Percentiles rank a stretch among this genome's conserved stretches.
Evolutionary conservation across 1,284 basidiomycete genomes (phyloP).

Genomic region (Ganoderma lucidum): DNA sequence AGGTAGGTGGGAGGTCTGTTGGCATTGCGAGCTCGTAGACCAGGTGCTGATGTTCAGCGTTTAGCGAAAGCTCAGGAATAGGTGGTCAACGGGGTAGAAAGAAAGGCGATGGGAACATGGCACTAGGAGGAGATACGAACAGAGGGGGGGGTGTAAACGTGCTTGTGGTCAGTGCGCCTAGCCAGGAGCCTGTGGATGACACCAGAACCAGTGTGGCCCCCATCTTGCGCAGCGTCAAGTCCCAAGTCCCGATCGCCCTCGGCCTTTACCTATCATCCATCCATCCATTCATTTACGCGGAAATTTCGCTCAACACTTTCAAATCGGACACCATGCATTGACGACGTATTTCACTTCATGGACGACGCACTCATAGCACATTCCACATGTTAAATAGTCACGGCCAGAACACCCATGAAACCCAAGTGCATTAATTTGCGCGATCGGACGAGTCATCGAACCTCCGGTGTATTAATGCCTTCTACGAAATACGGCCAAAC

Average conservation of each 20-base stretch:
- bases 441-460: not conserved
- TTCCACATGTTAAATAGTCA: no score
- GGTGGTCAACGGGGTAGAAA: not conserved
- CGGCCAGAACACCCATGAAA: no score
- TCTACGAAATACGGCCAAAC: not conserved
- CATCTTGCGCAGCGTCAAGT: not conserved
- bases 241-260: not conserved
- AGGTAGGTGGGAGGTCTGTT: constrained; percentile 51
- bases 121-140: constrained; percentile 3
- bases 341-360: not conserved
- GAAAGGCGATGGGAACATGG: constrained; percentile 1
- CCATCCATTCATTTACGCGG: no score
- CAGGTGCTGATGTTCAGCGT: not conserved
- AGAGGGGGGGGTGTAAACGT: constrained; percentile 15
- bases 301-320: not conserved
- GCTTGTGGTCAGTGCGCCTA: constrained; percentile 12
- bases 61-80: constrained; percentile 1
- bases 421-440: not conserved
- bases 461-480: no score
- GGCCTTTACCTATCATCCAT: not conserved
- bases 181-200: not conserved
- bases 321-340: not conserved
- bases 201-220: not conserved
- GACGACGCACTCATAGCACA: no score
- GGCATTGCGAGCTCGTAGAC: constrained; percentile 29